Evolutionary conservation across 805 yeast genomes (phyloP).

Genomic region (Debaryomyces castellii): DNA sequence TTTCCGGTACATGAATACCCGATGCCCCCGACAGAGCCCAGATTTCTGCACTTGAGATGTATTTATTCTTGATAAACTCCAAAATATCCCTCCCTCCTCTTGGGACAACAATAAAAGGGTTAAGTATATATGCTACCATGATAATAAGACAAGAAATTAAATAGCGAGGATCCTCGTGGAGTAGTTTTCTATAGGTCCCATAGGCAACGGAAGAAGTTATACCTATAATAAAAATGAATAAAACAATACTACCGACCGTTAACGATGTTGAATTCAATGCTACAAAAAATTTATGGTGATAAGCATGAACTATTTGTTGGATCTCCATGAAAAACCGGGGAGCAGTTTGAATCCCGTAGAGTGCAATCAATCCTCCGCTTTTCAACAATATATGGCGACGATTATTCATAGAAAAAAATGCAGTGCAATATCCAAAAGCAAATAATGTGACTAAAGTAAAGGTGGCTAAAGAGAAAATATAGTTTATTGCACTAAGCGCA

Average conservation of each 20-base stretch:
- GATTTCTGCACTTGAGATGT: background rate
- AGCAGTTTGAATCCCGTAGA: background rate
- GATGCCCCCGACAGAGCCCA: background rate
- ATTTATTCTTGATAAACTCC: background rate
- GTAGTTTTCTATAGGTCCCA: background rate
- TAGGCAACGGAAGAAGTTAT: background rate
- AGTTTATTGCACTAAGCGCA: background rate
- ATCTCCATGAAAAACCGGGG: background rate
- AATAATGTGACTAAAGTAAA: background rate
- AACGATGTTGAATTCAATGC: background rate
- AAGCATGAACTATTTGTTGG: background rate
- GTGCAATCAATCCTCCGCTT: background rate
- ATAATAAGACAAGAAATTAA: background rate
- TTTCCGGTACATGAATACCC: background rate
- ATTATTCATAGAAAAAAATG: background rate
- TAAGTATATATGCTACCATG: background rate
- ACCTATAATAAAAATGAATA: background rate
- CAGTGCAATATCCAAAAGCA: slow-evolving; percentile 3
- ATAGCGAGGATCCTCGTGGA: background rate
- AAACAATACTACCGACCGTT: background rate
- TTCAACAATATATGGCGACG: background rate
- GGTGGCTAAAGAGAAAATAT: background rate
- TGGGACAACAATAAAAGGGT: background rate
- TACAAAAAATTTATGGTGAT: background rate
- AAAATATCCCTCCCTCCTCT: background rate